Base-by-base conservation (phyloP, 495 filamentous ascomycete species). In the Xylaria grammica region DNA sequence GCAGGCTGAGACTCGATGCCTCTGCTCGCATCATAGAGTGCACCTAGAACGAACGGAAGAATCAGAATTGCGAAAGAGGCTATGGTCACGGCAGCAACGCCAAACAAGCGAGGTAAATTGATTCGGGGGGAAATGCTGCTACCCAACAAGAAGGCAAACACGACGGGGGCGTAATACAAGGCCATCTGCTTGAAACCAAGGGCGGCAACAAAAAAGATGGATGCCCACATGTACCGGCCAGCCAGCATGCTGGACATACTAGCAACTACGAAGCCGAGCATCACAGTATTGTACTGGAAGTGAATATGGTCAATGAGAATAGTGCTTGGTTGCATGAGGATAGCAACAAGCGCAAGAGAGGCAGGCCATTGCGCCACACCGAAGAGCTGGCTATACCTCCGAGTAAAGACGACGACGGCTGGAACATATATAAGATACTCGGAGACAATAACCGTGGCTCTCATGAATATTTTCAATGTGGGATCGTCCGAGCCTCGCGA, bases 121-220 rank as follows among this genome's bases (percentile, higher is more conserved):
- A 93, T 78, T 10, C 84, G 81, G 7, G 93, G 93, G 61, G 90
- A 89, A 24, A 95, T 67, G 75, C 94, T 97, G 71, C 87, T 84
- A 8, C 95, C 94, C 6, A 97, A 80, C 1, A 99, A 88, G 69
- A 94, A 98, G 7, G 93, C 89, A 74, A 97, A 97, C 57, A 98
- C 87, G 13, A 89, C 87, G 0, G 96, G 93, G 3, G 95, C 93
- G 75, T 97, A 99, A 76, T 97, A 99, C 10, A 99, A 81, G 3
- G 94, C 95, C 95, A 99, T 99, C 74, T 99, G 95, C 80, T 99
- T 99, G 81, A 97, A 99, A 13, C 91, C 91, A 24, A 99, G 78
- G 17, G 93, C 90, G 1, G 87, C 85, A n/a, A 99, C 94, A 72
- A 99, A 99, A 78, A 97, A 98, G 56, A 95, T 85, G 63, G 90